Base-by-base conservation (phyloP, 345 rosid genomes). In the Eucalyptus brandiana region DNA sequence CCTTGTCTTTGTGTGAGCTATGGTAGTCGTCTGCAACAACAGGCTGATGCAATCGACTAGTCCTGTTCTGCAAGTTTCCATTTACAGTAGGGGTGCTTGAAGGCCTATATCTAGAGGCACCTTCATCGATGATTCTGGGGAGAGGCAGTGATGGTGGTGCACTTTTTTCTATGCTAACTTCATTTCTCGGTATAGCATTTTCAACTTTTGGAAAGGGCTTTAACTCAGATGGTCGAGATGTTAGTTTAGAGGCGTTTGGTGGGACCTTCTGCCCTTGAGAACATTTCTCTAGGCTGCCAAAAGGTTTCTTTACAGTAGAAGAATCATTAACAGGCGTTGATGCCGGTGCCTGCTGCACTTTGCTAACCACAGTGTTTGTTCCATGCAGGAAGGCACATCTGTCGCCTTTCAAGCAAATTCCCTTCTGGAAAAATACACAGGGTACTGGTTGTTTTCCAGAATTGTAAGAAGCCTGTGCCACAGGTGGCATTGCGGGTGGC, bases 321-420 rank as follows among this genome's bases (percentile, higher is more conserved):
- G 92, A 87, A 88, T 94, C 96, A 42, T 80, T 53, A 88, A 89
- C 72, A 48, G 93, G 87, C 76, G 86, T 87, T 83, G 93, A 69
- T 60, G 89, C 92, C 2, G 88, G 87, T 4, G 92, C 90, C 87
- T 93, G 96, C 48, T 88, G 90, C 62, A 56, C 89, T 88, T 94
- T 96, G 89, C 88, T 91, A 72, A 60, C 89, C 9, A 91, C 49
- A 24, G 94, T 90, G 93, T 87, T 92, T n/a, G 95, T 92, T 47
- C 95, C 94, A 86, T 97, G 99, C 91, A 91, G 88, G 93, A 95
- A 97, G 32, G 98, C 93, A 90, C 99, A 97, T 93, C 89, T 94
- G 88, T 97, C 98, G 54, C 98, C 99, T 95, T 95, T 97, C 88
- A 93, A 69, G 91, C 99, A 97, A 89, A 92, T 88, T 19, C 99